A percentile compares a stretch with the other conserved stretches of the same genome.
phyloP scores from a whole-genome alignment of 2,329 filamentous ascomycete species.

The Ascochyta rabiei region DNA sequence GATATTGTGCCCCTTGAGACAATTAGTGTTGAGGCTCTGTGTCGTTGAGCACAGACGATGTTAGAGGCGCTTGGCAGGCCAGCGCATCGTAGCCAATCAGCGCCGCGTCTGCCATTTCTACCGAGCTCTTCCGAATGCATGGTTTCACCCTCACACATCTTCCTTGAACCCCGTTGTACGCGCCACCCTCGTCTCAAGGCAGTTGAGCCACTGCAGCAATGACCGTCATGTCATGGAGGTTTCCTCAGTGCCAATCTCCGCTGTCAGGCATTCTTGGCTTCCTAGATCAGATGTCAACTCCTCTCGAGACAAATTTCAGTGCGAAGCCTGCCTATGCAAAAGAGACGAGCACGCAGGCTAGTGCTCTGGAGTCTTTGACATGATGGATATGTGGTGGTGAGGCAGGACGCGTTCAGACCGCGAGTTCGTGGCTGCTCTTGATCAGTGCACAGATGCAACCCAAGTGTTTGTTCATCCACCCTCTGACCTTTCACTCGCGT shows the following conservation, averaged over 20 bases:
- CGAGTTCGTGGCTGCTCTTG: neutral
- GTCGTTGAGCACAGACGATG: neutral
- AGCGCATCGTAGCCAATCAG: constrained; percentile 21
- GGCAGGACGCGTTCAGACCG: neutral
- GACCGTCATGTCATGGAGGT: neutral
- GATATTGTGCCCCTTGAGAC: constrained; percentile 43
- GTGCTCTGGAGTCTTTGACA: neutral
- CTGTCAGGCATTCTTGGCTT: constrained; percentile 11
- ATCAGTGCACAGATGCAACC: neutral
- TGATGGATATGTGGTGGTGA: neutral
- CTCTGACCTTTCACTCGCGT: neutral
- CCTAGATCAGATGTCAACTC: neutral
- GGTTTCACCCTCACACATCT: constrained; percentile 26
- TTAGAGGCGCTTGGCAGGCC: constrained; percentile 28
- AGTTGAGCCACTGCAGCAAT: constrained; percentile 13
- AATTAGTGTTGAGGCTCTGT: constrained; percentile 46
- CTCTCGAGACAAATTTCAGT: neutral
- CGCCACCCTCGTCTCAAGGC: constrained; percentile 14
- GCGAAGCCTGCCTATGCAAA: too few relatives aligned
- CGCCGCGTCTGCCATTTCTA: neutral
- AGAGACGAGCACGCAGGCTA: too few relatives aligned
- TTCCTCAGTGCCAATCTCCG: constrained; percentile 11
- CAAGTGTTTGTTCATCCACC: neutral
- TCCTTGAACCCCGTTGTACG: constrained; percentile 15
- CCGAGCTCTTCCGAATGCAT: constrained; percentile 17